Evolutionary conservation across 257 asterid species (phyloP).

Genomic region (Solanum stenotomum): DNA sequence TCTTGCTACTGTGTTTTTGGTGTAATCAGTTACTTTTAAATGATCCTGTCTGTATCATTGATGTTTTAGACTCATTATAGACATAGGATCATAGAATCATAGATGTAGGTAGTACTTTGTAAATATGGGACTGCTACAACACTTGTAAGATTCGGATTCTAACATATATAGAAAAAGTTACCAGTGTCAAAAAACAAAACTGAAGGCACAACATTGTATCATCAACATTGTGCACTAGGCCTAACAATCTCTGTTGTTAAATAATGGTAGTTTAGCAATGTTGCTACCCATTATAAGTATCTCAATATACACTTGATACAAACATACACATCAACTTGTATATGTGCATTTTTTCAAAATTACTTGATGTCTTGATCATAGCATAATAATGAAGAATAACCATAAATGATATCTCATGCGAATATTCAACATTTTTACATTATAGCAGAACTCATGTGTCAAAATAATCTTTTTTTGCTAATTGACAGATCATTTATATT

Average conservation of each 20-base stretch:
- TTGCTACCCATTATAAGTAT: not conserved
- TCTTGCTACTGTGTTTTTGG: no score
- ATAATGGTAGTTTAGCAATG: not conserved
- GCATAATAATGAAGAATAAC: not conserved
- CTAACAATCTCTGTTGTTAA: not conserved
- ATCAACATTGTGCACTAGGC: not conserved
- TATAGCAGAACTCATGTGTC: not conserved
- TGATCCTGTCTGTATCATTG: no score
- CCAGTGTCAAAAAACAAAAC: no score
- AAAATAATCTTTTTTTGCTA: not conserved
- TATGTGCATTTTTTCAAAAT: not conserved
- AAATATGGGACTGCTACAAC: no score
- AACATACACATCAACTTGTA: not conserved
- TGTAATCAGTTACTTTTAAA: no score
- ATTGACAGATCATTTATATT: not conserved
- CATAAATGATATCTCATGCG: not conserved
- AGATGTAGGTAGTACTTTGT: no score
- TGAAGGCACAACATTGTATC: not conserved
- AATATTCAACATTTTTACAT: not conserved
- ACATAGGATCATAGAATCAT: no score
- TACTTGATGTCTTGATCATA: not conserved
- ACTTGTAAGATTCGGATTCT: no score
- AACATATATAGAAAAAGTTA: no score
- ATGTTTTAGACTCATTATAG: no score
- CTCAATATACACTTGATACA: not conserved